Base-by-base conservation (phyloP, 345 rosid genomes). In the Gossypium australe region DNA sequence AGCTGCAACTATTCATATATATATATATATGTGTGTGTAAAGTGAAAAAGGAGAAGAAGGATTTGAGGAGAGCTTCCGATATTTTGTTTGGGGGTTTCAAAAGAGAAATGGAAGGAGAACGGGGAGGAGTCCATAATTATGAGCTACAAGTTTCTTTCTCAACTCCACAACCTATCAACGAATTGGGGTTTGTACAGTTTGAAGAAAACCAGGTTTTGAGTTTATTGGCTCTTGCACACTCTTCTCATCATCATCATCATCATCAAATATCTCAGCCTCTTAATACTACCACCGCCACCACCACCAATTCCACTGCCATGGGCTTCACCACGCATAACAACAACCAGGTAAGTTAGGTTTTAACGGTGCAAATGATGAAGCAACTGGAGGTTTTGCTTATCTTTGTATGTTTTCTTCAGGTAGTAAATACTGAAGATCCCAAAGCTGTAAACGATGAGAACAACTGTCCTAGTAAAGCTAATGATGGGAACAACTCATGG, bases 171-270 rank as follows among this genome's bases (percentile, higher is more conserved):
- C 75, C 87, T 69, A 86, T 90, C 74, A 87, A 86, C 27, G 93
- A 87, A 51, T 89, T 93, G 90, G 88, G 90, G n/a, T 93, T 93
- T 73, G 84, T 89, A 18, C 96, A 87, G 34, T 93, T 87, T 67
- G 93, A 93, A 79, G 98, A 91, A 78, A 87, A 88, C 56, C 95
- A 86, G 47, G 90, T 88, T 18, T 78, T 93, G 48, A 89, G 88
- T 57, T 93, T 93, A 82, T 85, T 89, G 82, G 80, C 92, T 41
- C 87, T 92, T 27, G 67, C 88, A 1, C 77, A 68, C 6, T 67
- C 76, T 0, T 75, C 89, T 84, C 71, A 85, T 77, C 85, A 77
- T 34, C 71, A 85, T 77, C 85, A 27, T 29, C 85, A 77, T 34
- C 71, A 85, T 77, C 85, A 77, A 22, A 58, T 83, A 58, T 77